These are phyloP conservation scores for Ophiosphaerella narmari DNA, from an alignment of 2,329 filamentous ascomycete genomes.

Conservation along the genomic window DNA sequence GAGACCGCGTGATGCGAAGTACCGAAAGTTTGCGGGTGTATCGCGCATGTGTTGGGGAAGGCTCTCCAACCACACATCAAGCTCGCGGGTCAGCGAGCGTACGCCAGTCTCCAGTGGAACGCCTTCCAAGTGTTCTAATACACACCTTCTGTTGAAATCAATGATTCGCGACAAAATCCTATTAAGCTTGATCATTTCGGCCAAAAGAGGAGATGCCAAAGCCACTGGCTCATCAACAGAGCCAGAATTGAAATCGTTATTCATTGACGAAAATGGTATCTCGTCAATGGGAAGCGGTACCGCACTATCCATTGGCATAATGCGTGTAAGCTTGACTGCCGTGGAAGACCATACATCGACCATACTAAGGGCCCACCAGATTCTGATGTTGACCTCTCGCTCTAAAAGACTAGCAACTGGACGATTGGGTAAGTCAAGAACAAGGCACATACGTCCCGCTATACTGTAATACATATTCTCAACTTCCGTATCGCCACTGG, in stretches of 20 bases:
- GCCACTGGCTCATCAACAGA: slow-evolving; percentile 11
- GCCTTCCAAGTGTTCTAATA: slow-evolving; percentile 28
- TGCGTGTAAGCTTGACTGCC: slow-evolving; percentile 24
- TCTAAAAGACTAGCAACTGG: slow-evolving; percentile 24
- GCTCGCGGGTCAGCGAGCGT: slow-evolving; percentile 20
- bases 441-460: slow-evolving; percentile 27
- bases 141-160: slow-evolving; percentile 27
- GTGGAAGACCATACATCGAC: slow-evolving; percentile 32
- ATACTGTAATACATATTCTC: slow-evolving; percentile 31
- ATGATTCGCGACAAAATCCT: slow-evolving; percentile 26
- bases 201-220: slow-evolving; percentile 22
- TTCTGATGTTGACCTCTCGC: slow-evolving; percentile 29
- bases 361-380: slow-evolving; percentile 33
- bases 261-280: slow-evolving; percentile 26
- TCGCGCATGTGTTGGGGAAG: slow-evolving; percentile 30
- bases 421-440: slow-evolving; percentile 24
- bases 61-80: slow-evolving; percentile 24
- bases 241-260: slow-evolving; percentile 11
- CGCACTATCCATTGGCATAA: slow-evolving; percentile 25
- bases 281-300: slow-evolving; percentile 29
- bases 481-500: slow-evolving; percentile 27
- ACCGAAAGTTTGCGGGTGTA: slow-evolving; percentile 26
- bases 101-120: slow-evolving; percentile 17
- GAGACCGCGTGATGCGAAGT: slow-evolving; percentile 24
- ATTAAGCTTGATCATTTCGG: slow-evolving; percentile 33